Evolutionary conservation across 305 asterid species (phyloP), one percentile per base, ranked within the genome.

Genomic region (Rubia occidens): DNA sequence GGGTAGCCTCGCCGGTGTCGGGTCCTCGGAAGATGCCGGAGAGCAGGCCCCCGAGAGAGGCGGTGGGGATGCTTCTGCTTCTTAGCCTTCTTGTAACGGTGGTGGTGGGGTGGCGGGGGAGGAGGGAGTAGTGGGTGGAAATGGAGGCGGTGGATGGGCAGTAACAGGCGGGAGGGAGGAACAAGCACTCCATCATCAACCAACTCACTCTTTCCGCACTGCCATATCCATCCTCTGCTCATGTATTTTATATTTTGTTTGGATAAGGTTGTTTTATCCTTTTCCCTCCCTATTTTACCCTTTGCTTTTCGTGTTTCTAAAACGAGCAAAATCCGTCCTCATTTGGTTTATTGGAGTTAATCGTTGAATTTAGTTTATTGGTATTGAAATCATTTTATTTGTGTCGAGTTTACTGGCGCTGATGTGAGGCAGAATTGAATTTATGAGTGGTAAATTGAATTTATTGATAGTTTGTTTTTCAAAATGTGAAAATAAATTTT

Each of bases 21-120:
- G 84, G 77, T 63, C 84, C 83, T 70, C 86, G 89, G 71, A 93
- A 93, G 18, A 93, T 82, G 63, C 98, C 97, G 37, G 96, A 86
- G 20, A 93, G 84, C 8, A 93, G 76, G 49, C 97, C 97, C 42
- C 98, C 96, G 75, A 93, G 77, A 40, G 94, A 91, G 20, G 94
- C 95, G 68, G 73, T 72, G 56, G 78, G 18, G 75, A 79, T 63
- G 70, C 59, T 53, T 59, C 76, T 78, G 79, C 81, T 79, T 1
- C 70, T 43, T 5, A 37, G 40, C 1, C 67, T 44, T 77, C 59
- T 69, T 67, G 74, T 3, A 5, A 5, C 7, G 6, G 40, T 18
- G 51, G 78, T 13, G 49, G 60, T n/a, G 40, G 60, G 26, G 56
- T 24, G 11, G 18, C 9, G 32, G 26, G 54, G 20, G 3, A 20